phyloP scores from a whole-genome alignment of 305 asterid species.

The Stenogyne calaminthoides region DNA sequence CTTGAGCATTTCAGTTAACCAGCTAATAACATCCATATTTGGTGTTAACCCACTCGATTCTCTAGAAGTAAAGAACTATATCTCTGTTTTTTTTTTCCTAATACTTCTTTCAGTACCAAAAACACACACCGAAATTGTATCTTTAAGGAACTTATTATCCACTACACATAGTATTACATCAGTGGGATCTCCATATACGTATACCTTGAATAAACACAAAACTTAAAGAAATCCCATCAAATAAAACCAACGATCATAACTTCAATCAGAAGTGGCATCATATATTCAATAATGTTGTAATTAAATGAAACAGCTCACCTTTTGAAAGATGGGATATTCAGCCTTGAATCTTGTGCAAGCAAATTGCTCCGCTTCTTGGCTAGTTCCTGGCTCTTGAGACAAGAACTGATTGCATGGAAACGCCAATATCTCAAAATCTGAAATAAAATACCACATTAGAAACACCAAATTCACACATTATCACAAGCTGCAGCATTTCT shows the following conservation, averaged over 20 bases:
- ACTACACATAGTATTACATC: background rate
- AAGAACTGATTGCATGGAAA: slow-evolving; percentile 97
- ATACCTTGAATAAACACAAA: background rate
- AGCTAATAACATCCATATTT: background rate
- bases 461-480: slow-evolving; percentile 9
- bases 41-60: background rate
- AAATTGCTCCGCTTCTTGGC: slow-evolving; percentile 77
- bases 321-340: slow-evolving; percentile 86
- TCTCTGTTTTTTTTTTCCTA: background rate
- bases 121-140: background rate
- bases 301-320: slow-evolving; percentile 47
- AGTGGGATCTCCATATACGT: background rate
- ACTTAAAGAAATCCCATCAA: background rate
- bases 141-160: background rate
- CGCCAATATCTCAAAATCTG: slow-evolving; percentile 91
- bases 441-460: slow-evolving; percentile 23
- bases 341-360: slow-evolving; percentile 93
- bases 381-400: slow-evolving; percentile 88
- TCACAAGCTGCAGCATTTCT: slow-evolving; percentile 16
- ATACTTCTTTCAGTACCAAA: background rate
- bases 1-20: background rate
- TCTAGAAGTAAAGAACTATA: background rate
- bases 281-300: background rate
- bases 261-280: background rate
- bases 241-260: background rate